These are phyloP conservation scores for Urochloa ruziziensis DNA, from an alignment of 176 grass and related monocot genomes.

Conservation along the genomic window DNA sequence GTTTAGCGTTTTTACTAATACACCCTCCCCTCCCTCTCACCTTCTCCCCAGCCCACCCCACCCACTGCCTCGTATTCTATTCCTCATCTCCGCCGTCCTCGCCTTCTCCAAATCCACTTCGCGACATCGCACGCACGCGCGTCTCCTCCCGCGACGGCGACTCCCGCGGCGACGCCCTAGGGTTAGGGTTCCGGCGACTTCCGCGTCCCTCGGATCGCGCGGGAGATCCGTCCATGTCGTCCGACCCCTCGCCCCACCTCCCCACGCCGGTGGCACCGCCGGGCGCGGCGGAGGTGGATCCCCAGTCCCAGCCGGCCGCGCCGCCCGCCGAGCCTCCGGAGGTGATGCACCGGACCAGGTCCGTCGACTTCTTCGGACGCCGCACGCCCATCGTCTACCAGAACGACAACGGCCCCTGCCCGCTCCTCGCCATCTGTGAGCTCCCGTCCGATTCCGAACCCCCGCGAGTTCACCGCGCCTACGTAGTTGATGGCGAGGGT, in stretches of 20 bases:
- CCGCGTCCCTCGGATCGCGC: slow-evolving; percentile 8
- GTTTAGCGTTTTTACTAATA: not conserved
- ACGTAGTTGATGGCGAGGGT: not conserved
- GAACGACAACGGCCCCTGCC: slow-evolving; percentile 98
- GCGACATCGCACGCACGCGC: not conserved
- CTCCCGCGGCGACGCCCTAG: slow-evolving; percentile 11
- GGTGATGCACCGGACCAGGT: slow-evolving; percentile 84
- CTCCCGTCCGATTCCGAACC: not conserved
- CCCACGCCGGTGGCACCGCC: slow-evolving; percentile 36
- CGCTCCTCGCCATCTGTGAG: slow-evolving; percentile 96
- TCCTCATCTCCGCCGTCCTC: slow-evolving; percentile 16
- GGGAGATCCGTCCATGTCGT: slow-evolving; percentile 43
- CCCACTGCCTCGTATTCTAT: slow-evolving; percentile 34
- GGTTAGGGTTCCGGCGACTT: slow-evolving; percentile 17
- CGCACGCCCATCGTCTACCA: slow-evolving; percentile 86
- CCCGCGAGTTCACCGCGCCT: not conserved
- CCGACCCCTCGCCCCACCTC: slow-evolving; percentile 19
- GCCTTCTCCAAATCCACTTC: slow-evolving; percentile 21
- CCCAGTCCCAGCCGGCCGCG: not conserved
- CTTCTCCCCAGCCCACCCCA: not conserved
- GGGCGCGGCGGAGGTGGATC: slow-evolving; percentile 25
- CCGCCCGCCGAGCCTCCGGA: slow-evolving; percentile 34
- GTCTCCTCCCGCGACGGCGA: slow-evolving; percentile 17
- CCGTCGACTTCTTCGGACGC: slow-evolving; percentile 88
- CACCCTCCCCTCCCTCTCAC: not conserved